phyloP scores from a whole-genome alignment of 176 grass and related monocot species.

The Bothriochloa decipiens region DNA sequence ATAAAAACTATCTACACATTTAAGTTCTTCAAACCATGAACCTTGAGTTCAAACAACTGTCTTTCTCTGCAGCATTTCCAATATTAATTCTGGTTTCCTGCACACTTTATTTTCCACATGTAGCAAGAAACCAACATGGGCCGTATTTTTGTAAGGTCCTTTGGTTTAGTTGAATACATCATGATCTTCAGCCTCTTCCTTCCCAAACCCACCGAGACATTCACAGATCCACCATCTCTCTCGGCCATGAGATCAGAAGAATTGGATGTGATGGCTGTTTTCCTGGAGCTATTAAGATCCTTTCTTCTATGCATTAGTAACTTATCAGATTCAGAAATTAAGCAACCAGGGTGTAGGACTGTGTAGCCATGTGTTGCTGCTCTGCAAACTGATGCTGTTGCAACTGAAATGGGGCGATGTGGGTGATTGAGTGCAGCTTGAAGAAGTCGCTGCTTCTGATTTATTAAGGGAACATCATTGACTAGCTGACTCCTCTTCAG shows the following conservation, averaged over 20 bases:
- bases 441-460: conserved; percentile 49
- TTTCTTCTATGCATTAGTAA: conserved; percentile 22
- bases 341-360: background rate
- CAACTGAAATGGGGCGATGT: conserved; percentile 52
- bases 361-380: background rate
- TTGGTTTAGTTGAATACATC: conserved; percentile 47
- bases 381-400: conserved; percentile 40
- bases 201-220: conserved; percentile 41
- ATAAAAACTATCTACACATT: background rate
- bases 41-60: conserved; percentile 14
- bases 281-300: background rate
- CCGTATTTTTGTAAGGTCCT: conserved; percentile 14
- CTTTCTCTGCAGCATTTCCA: conserved; percentile 69
- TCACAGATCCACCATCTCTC: conserved; percentile 32
- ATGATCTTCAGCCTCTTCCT: conserved; percentile 57
- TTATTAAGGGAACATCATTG: conserved; percentile 41
- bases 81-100: conserved; percentile 59
- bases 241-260: background rate
- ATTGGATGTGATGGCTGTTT: background rate
- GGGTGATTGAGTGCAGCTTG: conserved; percentile 51
- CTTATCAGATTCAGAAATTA: conserved; percentile 29
- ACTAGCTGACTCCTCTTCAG: conserved; percentile 52
- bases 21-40: background rate
- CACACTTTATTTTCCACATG: conserved; percentile 5
- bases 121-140: background rate